Evolutionary conservation across 176 grass and related monocot species (phyloP).

Genomic region (Tillandsia leiboldiana): DNA sequence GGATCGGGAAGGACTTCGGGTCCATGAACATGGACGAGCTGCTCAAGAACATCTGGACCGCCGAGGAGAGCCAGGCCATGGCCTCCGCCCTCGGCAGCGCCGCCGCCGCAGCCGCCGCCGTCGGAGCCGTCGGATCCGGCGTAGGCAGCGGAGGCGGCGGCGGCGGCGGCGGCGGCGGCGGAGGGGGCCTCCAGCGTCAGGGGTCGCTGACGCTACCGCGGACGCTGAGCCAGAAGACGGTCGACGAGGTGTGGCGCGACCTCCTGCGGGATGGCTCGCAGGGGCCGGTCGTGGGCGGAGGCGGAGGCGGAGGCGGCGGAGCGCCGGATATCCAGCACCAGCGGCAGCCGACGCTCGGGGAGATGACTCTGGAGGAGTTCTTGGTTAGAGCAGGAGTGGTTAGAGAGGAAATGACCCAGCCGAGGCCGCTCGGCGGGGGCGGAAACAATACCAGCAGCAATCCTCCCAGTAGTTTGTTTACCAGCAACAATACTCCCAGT

Average conservation of each 20-base stretch:
- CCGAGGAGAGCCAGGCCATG: constrained; percentile 80
- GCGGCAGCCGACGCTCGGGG: constrained; percentile 57
- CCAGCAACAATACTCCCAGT: constrained; percentile 10
- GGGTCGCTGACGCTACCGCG: constrained; percentile 66
- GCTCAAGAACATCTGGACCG: constrained; percentile 88
- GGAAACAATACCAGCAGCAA: constrained; percentile 20
- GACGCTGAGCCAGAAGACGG: constrained; percentile 72
- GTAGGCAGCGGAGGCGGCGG: not conserved
- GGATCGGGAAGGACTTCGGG: constrained; percentile 60
- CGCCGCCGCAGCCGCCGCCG: constrained; percentile 41
- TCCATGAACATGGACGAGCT: constrained; percentile 99
- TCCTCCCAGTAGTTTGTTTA: not conserved
- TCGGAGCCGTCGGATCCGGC: constrained; percentile 27
- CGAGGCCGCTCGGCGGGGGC: constrained; percentile 20
- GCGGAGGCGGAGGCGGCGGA: not conserved
- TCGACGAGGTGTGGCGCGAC: constrained; percentile 79
- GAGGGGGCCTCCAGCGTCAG: constrained; percentile 44
- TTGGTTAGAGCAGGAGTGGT: constrained; percentile 69
- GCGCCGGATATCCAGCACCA: constrained; percentile 12
- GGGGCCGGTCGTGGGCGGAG: not conserved
- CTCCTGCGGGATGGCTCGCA: constrained; percentile 33
- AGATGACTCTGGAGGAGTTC: constrained; percentile 93
- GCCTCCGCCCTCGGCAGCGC: constrained; percentile 15
- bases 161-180: not conserved
- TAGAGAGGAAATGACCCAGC: constrained; percentile 28